Conservation (phyloP, 2,329 filamentous ascomycete species). For the Aspergillus sp. region DNA sequence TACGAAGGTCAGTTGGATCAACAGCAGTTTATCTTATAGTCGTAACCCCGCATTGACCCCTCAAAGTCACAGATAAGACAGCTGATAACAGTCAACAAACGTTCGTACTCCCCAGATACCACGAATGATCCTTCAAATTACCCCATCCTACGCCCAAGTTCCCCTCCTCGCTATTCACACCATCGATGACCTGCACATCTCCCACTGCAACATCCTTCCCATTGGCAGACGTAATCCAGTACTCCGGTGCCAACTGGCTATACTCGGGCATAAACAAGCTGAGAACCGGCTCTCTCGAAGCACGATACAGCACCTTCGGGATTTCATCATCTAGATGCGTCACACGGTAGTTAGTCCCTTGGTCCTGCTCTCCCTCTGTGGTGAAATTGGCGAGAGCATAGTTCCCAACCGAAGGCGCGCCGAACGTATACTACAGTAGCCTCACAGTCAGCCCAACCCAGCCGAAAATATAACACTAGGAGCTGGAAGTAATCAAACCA, state of each 20-base stretch:
- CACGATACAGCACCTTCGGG: neutral
- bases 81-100: slow-evolving; percentile 4
- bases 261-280: slow-evolving; percentile 4
- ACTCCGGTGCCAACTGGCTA: slow-evolving; percentile 14
- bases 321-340: slow-evolving; percentile 31
- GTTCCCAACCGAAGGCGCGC: slow-evolving; percentile 38
- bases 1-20: neutral
- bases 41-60: neutral
- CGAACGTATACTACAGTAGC: slow-evolving; percentile 36
- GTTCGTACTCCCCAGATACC: slow-evolving; percentile 4
- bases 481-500: slow-evolving; percentile 31
- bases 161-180: slow-evolving; percentile 13
- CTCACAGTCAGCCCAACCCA: neutral
- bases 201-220: slow-evolving; percentile 9
- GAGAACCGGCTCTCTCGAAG: neutral
- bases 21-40: neutral
- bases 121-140: neutral
- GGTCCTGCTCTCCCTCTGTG: slow-evolving; percentile 19
- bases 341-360: slow-evolving; percentile 30
- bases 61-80: neutral
- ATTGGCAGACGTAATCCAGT: slow-evolving; percentile 10
- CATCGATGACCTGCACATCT: slow-evolving; percentile 31
- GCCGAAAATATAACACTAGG: neutral
- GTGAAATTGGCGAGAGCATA: slow-evolving; percentile 30
- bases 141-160: slow-evolving; percentile 2